Percentiles rank a stretch among this genome's conserved stretches.
Conservation (phyloP, 2,329 filamentous ascomycete species). For the Penicillium nordicum region DNA sequence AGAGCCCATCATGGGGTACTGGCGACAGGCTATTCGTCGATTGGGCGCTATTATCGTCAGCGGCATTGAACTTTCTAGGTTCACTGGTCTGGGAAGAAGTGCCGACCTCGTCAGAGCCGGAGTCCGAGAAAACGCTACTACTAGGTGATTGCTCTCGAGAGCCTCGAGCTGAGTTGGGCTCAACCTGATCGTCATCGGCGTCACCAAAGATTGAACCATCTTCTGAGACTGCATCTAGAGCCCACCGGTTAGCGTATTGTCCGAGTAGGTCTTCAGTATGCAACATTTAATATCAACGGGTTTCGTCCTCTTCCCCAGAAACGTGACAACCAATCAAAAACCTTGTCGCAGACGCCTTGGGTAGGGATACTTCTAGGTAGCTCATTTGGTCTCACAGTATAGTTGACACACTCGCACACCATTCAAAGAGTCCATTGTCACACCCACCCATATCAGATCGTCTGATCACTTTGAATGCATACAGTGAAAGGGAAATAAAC, state of each 20-base stretch:
- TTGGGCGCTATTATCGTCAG: slow-evolving; percentile 1
- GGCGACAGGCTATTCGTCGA: neutral
- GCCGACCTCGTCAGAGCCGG: neutral
- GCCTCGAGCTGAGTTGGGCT: neutral
- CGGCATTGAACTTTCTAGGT: neutral
- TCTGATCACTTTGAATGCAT: neutral
- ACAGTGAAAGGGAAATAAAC: neutral
- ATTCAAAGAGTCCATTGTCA: neutral
- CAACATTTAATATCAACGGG: neutral
- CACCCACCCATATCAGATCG: neutral
- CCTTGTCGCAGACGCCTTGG: neutral
- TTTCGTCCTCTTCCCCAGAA: no score
- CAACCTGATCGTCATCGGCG: neutral
- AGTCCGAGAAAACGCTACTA: neutral
- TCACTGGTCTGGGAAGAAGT: neutral
- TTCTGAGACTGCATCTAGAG: neutral
- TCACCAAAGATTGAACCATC: neutral
- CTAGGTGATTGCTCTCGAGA: neutral
- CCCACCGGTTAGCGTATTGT: neutral
- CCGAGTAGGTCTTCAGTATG: neutral
- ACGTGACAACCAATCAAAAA: no score
- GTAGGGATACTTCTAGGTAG: neutral
- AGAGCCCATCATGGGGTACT: neutral
- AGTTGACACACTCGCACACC: neutral
- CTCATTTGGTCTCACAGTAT: neutral